Evolutionary conservation across 1,139 yeast genomes (phyloP), one percentile per base, ranked within the genome.

Genomic region (Petasospora rhodanensis): DNA sequence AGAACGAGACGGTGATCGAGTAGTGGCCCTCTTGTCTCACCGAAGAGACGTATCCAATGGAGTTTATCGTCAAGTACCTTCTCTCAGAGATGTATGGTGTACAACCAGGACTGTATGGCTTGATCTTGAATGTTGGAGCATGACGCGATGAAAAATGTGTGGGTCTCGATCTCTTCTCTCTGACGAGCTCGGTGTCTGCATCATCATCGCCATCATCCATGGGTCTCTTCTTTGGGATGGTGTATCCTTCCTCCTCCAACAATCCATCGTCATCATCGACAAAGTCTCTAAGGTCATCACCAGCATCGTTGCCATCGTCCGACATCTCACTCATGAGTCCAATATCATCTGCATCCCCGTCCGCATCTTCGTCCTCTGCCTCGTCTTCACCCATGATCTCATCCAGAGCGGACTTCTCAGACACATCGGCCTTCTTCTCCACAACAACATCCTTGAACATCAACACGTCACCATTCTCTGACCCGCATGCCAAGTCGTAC

Each of bases 1-100:
- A 87, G 52, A 91, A 91, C 11, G 89, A 76, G 2, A 89, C 87
- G 0, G 96, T 86, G 13, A 89, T 68, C 30, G 89, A 77, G 45
- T 79, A 75, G 45, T 80, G 72, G 0, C 50, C 55, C 22, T 63
- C 74, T 42, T 74, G 84, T 41, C 71, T 70, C 14, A 85, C 94
- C 1, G 84, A 68, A 79, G 95, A 84, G 0, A 79, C 80, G 52
- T 84, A 84, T 0, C 97, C 97, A 24, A 79, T 62, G 7, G 82
- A 67, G 49, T 85, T 86, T 72, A 91, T 83, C 21, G 86, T 76
- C 34, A 91, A 61, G 52, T 87, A 89, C 38, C 96, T 68, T 56
- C 94, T 73, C 35, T 62, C 73, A 32, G 70, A 63, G 23, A 61
- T 64, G 78, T 93, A 91, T 0, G 96, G 95, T 0, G 97, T 87